Conservation (phyloP, 129 eudicot genomes). For the Flaveria robusta region DNA sequence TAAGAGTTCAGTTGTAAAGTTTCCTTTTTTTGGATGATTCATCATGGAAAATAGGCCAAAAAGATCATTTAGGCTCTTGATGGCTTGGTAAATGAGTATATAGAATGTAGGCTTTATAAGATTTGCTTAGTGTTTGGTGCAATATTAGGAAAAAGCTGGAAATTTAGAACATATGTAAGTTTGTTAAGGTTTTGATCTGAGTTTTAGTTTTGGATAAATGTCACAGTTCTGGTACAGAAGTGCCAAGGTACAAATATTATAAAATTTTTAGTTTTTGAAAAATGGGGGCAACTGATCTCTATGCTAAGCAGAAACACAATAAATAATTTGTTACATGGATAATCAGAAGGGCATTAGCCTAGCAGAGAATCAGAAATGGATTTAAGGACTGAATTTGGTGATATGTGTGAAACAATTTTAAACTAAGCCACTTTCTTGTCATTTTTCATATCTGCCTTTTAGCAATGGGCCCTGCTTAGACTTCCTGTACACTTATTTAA, state of each 20-base stretch:
- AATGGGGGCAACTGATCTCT: background rate
- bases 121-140: background rate
- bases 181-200: background rate
- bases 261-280: background rate
- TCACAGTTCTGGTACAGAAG: background rate
- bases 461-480: too few relatives aligned
- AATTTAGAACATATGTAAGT: background rate
- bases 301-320: background rate
- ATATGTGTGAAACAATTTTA: background rate
- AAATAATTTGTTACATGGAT: background rate
- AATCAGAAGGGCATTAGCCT: background rate
- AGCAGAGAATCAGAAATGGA: background rate
- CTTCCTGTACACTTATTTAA: background rate
- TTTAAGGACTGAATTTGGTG: background rate
- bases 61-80: background rate
- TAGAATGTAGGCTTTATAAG: background rate
- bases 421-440: background rate
- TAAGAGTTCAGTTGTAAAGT: background rate
- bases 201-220: background rate
- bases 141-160: background rate
- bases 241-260: background rate
- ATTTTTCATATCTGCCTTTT: background rate
- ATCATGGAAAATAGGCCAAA: conserved; percentile 1
- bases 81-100: background rate
- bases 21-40: background rate